phyloP scores from a whole-genome alignment of 1,284 basidiomycete species.

The Austroboletus novae-zelandiae region DNA sequence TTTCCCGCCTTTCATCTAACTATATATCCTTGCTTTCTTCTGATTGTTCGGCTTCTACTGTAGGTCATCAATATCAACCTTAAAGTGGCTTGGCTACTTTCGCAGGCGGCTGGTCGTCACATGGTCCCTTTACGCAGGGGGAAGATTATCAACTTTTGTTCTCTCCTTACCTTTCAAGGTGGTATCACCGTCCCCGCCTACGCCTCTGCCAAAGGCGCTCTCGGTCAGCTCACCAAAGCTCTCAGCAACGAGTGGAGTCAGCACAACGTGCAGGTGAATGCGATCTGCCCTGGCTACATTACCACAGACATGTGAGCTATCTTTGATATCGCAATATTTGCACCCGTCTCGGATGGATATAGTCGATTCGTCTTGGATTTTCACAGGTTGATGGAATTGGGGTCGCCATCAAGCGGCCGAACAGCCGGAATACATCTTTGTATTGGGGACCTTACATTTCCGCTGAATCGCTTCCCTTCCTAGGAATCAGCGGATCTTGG shows the following conservation, averaged over 20 bases:
- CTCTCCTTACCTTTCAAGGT: conserved; percentile 77
- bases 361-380: neutral
- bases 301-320: conserved; percentile 79
- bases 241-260: conserved; percentile 63
- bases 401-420: conserved; percentile 1
- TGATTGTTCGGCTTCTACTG: conserved; percentile 11
- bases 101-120: conserved; percentile 74
- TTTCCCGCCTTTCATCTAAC: conserved; percentile 13
- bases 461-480: conserved; percentile 19
- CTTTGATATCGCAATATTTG: conserved; percentile 12
- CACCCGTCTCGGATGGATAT: neutral
- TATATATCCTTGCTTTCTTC: conserved; percentile 10
- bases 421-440: neutral
- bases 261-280: conserved; percentile 89
- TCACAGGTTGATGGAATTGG: conserved; percentile 6
- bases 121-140: conserved; percentile 75
- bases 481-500: conserved; percentile 78
- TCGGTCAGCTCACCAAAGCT: conserved; percentile 79
- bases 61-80: conserved; percentile 79
- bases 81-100: conserved; percentile 75
- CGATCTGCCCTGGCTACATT: conserved; percentile 89
- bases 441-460: conserved; percentile 19
- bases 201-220: conserved; percentile 86
- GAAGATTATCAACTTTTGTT: conserved; percentile 83
- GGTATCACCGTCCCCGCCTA: conserved; percentile 88